Evolutionary conservation across 495 filamentous ascomycete species (phyloP).

Genomic region (Chlorociboria aeruginascens): DNA sequence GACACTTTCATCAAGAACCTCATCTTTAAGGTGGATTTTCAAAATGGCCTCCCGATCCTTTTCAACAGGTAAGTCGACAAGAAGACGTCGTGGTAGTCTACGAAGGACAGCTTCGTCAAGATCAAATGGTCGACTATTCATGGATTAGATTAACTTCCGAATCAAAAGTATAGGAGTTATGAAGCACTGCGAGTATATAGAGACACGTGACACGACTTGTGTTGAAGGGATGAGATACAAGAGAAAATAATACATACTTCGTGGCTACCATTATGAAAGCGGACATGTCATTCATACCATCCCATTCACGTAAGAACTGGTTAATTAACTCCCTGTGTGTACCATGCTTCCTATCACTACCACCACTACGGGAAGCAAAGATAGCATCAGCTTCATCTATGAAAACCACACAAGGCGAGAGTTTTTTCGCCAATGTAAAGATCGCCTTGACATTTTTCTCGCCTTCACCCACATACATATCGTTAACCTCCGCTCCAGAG

Average conservation of each 20-base stretch:
- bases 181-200: slow-evolving; percentile 49
- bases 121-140: slow-evolving; percentile 58
- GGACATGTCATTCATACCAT: slow-evolving; percentile 73
- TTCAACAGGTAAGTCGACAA: slow-evolving; percentile 77
- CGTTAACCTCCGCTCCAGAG: slow-evolving; percentile 60
- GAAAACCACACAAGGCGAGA: slow-evolving; percentile 89
- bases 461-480: slow-evolving; percentile 92
- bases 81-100: slow-evolving; percentile 66
- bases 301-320: slow-evolving; percentile 97
- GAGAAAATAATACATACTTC: slow-evolving; percentile 32
- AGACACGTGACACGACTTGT: slow-evolving; percentile 32
- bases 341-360: slow-evolving; percentile 36
- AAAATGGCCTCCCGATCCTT: slow-evolving; percentile 71
- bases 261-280: slow-evolving; percentile 99
- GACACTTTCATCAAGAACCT: slow-evolving; percentile 56
- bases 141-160: neutral
- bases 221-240: too few relatives aligned
- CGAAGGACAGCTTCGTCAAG: slow-evolving; percentile 90
- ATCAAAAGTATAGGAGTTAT: neutral
- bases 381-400: slow-evolving; percentile 95
- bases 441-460: slow-evolving; percentile 96
- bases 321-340: slow-evolving; percentile 88
- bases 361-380: slow-evolving; percentile 55
- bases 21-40: slow-evolving; percentile 71
- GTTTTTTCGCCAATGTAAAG: slow-evolving; percentile 81